Percentiles rank a stretch among this genome's conserved stretches.
phyloP scores from a whole-genome alignment of 2,329 filamentous ascomycete species.

The Xenoacremonium recifei region DNA sequence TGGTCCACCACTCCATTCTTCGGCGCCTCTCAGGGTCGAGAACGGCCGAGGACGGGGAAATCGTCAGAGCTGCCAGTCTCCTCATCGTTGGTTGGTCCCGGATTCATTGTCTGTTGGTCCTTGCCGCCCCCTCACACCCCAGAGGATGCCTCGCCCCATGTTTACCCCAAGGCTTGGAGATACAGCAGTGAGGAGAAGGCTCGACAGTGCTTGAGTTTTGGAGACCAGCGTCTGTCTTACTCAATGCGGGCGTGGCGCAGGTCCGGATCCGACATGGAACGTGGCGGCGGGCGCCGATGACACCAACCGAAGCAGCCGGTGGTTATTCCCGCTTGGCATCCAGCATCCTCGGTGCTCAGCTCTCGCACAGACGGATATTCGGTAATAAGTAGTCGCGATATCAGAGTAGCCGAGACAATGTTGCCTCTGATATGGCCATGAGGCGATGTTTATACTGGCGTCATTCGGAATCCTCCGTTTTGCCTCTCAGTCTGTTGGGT shows the following conservation, averaged over 20 bases:
- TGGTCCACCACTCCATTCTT: neutral
- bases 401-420: too few species aligned
- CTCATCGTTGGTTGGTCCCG: too few species aligned
- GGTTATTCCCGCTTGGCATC: constrained; percentile 19
- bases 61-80: constrained; percentile 5
- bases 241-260: neutral
- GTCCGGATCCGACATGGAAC: neutral
- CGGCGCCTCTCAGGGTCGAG: neutral
- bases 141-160: constrained; percentile 3
- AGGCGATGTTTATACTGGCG: too few species aligned
- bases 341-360: constrained; percentile 11
- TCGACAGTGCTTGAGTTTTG: constrained; percentile 1
- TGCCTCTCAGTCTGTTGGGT: too few species aligned
- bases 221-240: neutral
- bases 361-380: constrained; percentile 17
- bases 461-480: too few species aligned
- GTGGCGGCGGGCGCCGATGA: neutral
- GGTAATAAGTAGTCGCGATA: too few species aligned
- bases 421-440: too few species aligned
- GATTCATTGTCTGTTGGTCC: too few species aligned
- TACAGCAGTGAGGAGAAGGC: constrained; percentile 19
- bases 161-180: constrained; percentile 11
- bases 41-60: neutral
- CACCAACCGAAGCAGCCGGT: neutral
- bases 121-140: constrained; percentile 11